Evolutionary conservation across 805 yeast species (phyloP), one percentile per base, ranked within the genome.

Genomic region (Candida pini): DNA sequence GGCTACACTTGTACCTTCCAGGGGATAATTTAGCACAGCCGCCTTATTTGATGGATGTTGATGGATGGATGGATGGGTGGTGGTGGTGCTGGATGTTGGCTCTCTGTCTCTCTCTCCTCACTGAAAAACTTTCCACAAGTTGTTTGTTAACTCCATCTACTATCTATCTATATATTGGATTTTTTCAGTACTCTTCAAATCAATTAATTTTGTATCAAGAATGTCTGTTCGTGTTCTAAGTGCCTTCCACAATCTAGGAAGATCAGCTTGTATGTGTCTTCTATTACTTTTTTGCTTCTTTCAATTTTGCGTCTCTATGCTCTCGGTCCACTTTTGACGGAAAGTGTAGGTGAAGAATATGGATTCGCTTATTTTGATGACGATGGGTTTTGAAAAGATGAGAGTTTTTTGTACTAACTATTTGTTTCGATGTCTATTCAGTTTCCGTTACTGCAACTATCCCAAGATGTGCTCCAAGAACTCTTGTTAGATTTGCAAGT

Each of bases 401-500:
- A 19, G 9, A n/a, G 27, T 15, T 16, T 14, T 18, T n/a, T 16
- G 22, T 12, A 12, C 23, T 16, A 13, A 12, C 19, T 17, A 19
- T 18, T 13, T 10, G 14, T 20, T 17, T 30, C 9, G 16, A 26
- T 30, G 14, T 5, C 10, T 16, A 13, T 17, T 14, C 21, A 13
- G 23, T 23, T 13, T 7, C 26, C 9, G 31, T 28, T 33, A 41
- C 36, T 40, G 42, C 41, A 29, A 24, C 39, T 33, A 41, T 37
- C 33, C 41, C 44, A 36, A 45, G 27, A 30, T 21, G 39, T 36
- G 36, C 40, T 17, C 43, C 48, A 34, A 47, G 40, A 31, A 40
- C 56, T 24, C 42, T 43, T 31, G 52, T 51, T 30, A 56, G 62
- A 53, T 49, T 40, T 40, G 95, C 95, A 44, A 73, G 81, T 32